Evolutionary conservation across 139 green algal genomes (phyloP), one percentile per base, ranked within the genome.

Genomic region (Coelastrella sp.): DNA sequence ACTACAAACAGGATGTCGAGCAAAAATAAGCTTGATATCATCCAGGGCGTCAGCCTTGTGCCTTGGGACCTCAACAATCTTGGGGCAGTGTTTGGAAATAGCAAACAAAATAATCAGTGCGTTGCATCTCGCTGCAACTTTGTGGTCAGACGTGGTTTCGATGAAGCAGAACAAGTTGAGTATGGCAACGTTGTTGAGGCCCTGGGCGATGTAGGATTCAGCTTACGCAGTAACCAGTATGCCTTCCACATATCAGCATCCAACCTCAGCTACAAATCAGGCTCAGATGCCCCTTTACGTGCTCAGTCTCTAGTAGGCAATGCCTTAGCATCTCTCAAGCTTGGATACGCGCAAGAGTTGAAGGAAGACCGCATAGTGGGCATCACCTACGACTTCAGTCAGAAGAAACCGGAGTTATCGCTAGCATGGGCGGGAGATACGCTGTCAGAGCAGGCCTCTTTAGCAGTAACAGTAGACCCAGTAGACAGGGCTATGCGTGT

Each of bases 1-100:
- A 78, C 7, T 27, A 78, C 20, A 27, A 25, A 12, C 72, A 25
- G 20, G 56, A 92, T 92, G 90, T 70, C 70, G 11, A 65, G 49
- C 59, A 75, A 82, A 17, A 93, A 93, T 78, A 92, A 90, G 87
- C 90, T 95, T 0, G 93, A 95, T 27, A 93, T 95, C 49, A 35
- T 95, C 4, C 90, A 90, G 9, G 85, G 82, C 8, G 60, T 90
- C 19, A 84, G 72, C 59, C 87, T 95, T 9, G 75, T 92, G 20
- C 87, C 91, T 6, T 93, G 90, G 57, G 93, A 95, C 7, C 91
- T 84, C 90, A 75, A 82, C 24, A 92, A 70, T 66, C 61, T 94
- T 24, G 92, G 92, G 0, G 90, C 88, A 24, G 87, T 88, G 17
- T 93, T 93, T 60, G 87, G 83, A n/a, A 22, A 85, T 70, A 24